Percentiles rank a stretch among this genome's conserved stretches.
These are phyloP conservation scores for Plenodomus tracheiphilus DNA, from an alignment of 2,329 filamentous ascomycete species.

Conservation along the genomic window DNA sequence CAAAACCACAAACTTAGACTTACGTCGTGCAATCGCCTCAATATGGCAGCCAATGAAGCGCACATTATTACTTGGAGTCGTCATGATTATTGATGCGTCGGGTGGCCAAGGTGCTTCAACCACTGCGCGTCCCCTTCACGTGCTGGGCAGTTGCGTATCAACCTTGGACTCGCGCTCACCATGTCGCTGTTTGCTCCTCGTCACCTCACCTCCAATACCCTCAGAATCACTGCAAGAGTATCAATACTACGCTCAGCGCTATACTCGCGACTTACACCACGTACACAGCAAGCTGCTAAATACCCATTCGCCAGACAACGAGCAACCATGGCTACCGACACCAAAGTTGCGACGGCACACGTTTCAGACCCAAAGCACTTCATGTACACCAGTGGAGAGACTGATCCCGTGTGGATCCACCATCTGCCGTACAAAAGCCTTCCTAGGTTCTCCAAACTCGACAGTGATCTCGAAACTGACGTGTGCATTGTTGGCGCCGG, in stretches of 20 bases:
- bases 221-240: conserved; percentile 7
- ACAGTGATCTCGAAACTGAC: conserved; percentile 51
- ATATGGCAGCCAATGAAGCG: conserved; percentile 8
- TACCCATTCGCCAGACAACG: conserved; percentile 3
- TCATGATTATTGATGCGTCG: conserved; percentile 16
- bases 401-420: conserved; percentile 59
- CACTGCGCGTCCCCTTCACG: conserved; percentile 6
- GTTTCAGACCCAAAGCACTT: conserved; percentile 37
- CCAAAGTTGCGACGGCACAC: conserved; percentile 7
- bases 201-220: conserved; percentile 6
- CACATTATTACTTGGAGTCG: conserved; percentile 9
- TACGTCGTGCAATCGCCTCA: background rate
- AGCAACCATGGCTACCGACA: conserved; percentile 16
- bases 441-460: conserved; percentile 51
- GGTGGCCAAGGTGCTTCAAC: conserved; percentile 3
- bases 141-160: conserved; percentile 2
- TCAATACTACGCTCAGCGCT: conserved; percentile 2
- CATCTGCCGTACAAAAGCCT: conserved; percentile 51
- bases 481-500: conserved; percentile 58
- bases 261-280: conserved; percentile 2
- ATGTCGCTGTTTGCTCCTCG: conserved; percentile 20
- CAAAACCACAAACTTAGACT: background rate
- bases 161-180: background rate
- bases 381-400: conserved; percentile 54
- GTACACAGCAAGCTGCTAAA: conserved; percentile 1